Base-by-base conservation (phyloP, 257 asterid genomes). In the Striga asiatica region DNA sequence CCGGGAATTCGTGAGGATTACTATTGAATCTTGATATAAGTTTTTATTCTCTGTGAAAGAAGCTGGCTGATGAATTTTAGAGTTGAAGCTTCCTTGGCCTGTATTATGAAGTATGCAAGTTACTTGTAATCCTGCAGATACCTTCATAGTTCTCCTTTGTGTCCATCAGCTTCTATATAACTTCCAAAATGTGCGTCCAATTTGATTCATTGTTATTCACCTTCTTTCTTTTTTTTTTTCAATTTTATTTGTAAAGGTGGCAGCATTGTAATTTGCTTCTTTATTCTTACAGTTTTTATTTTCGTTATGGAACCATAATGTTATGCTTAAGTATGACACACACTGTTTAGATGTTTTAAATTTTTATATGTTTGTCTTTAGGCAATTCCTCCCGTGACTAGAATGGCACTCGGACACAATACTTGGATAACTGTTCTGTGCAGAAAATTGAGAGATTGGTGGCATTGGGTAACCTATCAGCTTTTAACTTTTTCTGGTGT, bases 321-420 rank as follows among this genome's bases (percentile, higher is more conserved):
- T n/a, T n/a, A n/a, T 62, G 34, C 22, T 56, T 56, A 17, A 11
- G 9, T n/a, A 25, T n/a, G n/a, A 32, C 50, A 29, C 14, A 20
- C 60, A 32, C 25, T 28, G 29, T 18, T n/a, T 25, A 21, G 47
- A 34, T 62, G 29, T 20, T 52, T 65, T 69, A 20, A 53, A 56
- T 34, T 70, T 31, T 46, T 62, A 21, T 47, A n/a, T 66, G 66
- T 43, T 16, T 46, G 41, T 47, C 61, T 56, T 68, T 51, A 92
- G 99, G 94, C 97, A 48, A 92, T 92, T 70, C 99, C 97, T 62
- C 99, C 99, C 13, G 77, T 84, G 46, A 79, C 95, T 28, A 82
- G 99, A 69, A 78, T 82, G 85, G 97, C 99, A 17, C 95, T 84
- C 27, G 89, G 94, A 29, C 94, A 73, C 46, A 65, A 58, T 62